Percentiles rank a stretch among this genome's conserved stretches.
These are phyloP conservation scores for Ustilago bromivora DNA, from an alignment of 1,284 basidiomycete species.

Conservation along the genomic window DNA sequence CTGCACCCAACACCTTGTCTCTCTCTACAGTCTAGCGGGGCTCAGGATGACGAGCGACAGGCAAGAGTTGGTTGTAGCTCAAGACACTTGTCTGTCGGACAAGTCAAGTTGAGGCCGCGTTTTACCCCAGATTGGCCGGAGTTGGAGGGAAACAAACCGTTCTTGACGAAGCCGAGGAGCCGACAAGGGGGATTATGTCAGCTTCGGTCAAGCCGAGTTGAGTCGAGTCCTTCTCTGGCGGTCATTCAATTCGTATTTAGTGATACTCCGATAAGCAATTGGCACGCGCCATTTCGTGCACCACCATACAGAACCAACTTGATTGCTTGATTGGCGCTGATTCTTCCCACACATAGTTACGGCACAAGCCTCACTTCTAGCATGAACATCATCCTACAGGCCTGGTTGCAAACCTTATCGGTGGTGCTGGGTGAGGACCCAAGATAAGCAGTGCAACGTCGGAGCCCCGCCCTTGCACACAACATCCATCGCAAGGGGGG, in stretches of 20 bases:
- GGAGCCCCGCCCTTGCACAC: background rate
- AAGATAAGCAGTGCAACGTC: background rate
- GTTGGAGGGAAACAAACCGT: no score
- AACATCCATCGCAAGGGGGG: background rate
- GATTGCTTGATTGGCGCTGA: background rate
- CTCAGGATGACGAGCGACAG: background rate
- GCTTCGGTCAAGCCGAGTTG: no score
- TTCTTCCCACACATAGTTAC: background rate
- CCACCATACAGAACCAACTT: background rate
- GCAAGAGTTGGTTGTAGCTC: no score
- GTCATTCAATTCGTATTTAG: no score
- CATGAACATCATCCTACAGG: background rate
- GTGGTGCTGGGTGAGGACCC: background rate
- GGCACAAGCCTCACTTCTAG: background rate
- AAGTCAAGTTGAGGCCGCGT: background rate
- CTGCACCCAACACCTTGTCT: background rate
- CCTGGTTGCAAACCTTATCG: background rate
- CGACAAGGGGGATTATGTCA: no score
- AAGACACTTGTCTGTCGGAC: no score
- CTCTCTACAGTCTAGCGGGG: background rate
- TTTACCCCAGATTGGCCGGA: background rate
- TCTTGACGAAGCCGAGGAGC: no score
- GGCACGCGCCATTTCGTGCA: constrained; percentile 2
- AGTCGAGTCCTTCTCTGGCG: no score
- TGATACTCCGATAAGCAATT: constrained; percentile 5